Evolutionary conservation across 1,139 yeast genomes (phyloP).

Genomic region (Suhomyces kunorum): DNA sequence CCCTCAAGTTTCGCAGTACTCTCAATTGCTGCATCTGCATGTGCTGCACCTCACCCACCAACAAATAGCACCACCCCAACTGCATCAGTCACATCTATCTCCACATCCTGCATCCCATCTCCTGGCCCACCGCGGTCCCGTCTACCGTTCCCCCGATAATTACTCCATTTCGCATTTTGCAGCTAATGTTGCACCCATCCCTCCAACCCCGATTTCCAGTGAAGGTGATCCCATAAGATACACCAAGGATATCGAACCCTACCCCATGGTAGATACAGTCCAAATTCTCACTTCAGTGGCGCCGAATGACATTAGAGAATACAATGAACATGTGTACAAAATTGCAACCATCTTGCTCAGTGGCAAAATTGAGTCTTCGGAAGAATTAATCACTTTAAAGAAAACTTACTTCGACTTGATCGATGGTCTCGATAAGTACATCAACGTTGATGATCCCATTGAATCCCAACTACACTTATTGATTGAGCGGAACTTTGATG

Average conservation of each 20-base stretch:
- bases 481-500: slow-evolving; percentile 43
- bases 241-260: slow-evolving; percentile 8
- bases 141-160: slow-evolving; percentile 8
- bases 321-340: slow-evolving; percentile 41
- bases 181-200: slow-evolving; percentile 11
- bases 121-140: slow-evolving; percentile 9
- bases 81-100: slow-evolving; percentile 4
- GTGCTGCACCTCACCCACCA: slow-evolving; percentile 6
- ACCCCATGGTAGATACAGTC: slow-evolving; percentile 31
- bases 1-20: slow-evolving; percentile 7
- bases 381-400: slow-evolving; percentile 22
- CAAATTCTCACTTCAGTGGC: slow-evolving; percentile 29
- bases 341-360: slow-evolving; percentile 32
- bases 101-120: slow-evolving; percentile 11
- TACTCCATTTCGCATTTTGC: slow-evolving; percentile 12
- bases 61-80: slow-evolving; percentile 3
- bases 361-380: slow-evolving; percentile 17
- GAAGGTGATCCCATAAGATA: slow-evolving; percentile 1
- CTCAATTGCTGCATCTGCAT: slow-evolving; percentile 10
- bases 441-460: slow-evolving; percentile 31
- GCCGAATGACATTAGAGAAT: slow-evolving; percentile 39
- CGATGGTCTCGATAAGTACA: slow-evolving; percentile 28
- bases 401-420: slow-evolving; percentile 30
- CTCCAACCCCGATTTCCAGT: background rate
- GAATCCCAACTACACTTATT: slow-evolving; percentile 36